These are phyloP conservation scores for Neofusicoccum laricinum DNA, from an alignment of 2,329 filamentous ascomycete genomes.

Conservation along the genomic window DNA sequence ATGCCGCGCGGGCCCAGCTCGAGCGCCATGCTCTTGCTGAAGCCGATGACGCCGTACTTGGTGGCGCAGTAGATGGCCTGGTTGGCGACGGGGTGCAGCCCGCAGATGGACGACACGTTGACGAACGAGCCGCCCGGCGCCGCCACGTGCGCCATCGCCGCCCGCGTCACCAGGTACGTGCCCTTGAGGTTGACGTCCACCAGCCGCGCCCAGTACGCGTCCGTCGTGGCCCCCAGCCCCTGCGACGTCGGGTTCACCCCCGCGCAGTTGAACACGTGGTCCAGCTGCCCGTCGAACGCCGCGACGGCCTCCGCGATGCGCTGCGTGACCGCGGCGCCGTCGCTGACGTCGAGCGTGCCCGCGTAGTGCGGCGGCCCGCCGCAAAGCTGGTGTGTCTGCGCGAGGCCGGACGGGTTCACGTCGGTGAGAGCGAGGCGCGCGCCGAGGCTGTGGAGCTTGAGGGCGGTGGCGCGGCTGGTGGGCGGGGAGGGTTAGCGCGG, in stretches of 20 bases:
- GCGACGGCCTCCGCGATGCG: conserved; percentile 39
- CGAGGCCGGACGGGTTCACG: conserved; percentile 81
- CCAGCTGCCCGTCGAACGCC: conserved; percentile 86
- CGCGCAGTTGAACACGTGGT: conserved; percentile 96
- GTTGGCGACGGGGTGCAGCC: conserved; percentile 98
- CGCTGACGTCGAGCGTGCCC: conserved; percentile 81
- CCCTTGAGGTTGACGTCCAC: conserved; percentile 89
- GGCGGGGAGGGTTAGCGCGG: not conserved
- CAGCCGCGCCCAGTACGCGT: conserved; percentile 88
- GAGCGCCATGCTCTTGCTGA: conserved; percentile 53
- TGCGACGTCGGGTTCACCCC: conserved; percentile 88
- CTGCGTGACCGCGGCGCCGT: conserved; percentile 71
- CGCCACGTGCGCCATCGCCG: conserved; percentile 94
- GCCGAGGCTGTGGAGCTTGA: conserved; percentile 48
- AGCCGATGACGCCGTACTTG: conserved; percentile 77
- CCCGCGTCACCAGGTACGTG: conserved; percentile 96
- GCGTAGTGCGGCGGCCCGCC: conserved; percentile 84
- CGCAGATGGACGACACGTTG: conserved; percentile 94
- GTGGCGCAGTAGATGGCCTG: conserved; percentile 92
- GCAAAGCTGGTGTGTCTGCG: conserved; percentile 73
- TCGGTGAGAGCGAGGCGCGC: conserved; percentile 92
- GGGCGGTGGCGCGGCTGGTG: conserved; percentile 9
- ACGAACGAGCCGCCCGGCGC: conserved; percentile 97
- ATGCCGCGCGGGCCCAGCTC: conserved; percentile 15
- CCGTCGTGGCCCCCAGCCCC: conserved; percentile 95